phyloP scores from a whole-genome alignment of 192 early-diverging fungal species.

The Mortierella antarctica region DNA sequence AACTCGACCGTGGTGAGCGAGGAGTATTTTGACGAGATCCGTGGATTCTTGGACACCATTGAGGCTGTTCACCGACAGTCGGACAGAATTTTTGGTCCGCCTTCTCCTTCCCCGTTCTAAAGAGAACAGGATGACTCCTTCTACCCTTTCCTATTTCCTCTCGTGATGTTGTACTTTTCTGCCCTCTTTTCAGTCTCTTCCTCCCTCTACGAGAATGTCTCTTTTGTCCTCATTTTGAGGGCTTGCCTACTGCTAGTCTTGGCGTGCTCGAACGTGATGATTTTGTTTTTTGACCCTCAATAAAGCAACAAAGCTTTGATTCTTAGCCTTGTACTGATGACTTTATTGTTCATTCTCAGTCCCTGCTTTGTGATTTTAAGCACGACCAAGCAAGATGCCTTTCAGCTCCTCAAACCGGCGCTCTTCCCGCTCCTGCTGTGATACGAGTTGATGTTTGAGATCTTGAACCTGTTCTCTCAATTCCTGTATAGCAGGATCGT shows the following conservation, averaged over 20 bases:
- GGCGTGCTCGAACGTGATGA: slow-evolving; percentile 7
- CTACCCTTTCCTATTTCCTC: not conserved
- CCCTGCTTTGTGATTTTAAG: no score
- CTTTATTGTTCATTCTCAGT: no score
- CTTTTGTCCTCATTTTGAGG: not conserved
- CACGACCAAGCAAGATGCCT: no score
- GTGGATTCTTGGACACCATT: slow-evolving; percentile 45
- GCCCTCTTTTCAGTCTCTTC: not conserved
- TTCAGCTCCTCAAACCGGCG: no score
- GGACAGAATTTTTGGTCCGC: slow-evolving; percentile 18
- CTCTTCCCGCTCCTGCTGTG: no score
- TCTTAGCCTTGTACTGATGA: no score
- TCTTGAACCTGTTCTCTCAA: no score
- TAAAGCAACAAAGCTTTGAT: not conserved
- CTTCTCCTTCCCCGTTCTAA: not conserved
- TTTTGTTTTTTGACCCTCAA: not conserved
- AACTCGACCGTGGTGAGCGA: slow-evolving; percentile 27
- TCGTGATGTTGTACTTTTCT: not conserved
- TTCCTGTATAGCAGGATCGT: no score
- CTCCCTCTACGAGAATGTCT: not conserved
- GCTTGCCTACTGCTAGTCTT: not conserved
- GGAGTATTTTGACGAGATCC: slow-evolving; percentile 51
- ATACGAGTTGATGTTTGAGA: no score
- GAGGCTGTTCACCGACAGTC: slow-evolving; percentile 47
- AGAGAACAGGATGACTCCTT: not conserved